These are phyloP conservation scores for Schoenoplectus tabernaemontani DNA, from an alignment of 202 grass and related monocot species.

Conservation along the genomic window DNA sequence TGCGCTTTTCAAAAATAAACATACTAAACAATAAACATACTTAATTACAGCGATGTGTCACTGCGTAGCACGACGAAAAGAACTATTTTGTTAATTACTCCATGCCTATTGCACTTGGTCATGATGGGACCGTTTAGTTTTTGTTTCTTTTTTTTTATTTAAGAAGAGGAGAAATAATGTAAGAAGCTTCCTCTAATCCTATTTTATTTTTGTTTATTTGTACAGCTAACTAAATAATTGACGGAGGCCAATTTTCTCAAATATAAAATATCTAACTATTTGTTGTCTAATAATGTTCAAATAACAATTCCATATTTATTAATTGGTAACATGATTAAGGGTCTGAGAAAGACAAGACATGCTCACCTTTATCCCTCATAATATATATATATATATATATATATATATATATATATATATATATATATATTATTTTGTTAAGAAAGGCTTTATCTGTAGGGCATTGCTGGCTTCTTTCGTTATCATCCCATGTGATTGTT, in stretches of 20 bases:
- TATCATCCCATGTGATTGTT: constrained; percentile 15
- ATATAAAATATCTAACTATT: background rate
- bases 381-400: too few relatives aligned
- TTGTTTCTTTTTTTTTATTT: background rate
- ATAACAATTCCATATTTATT: background rate
- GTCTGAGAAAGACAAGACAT: constrained; percentile 24
- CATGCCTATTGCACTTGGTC: background rate
- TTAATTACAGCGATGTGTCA: background rate
- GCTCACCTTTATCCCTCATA: background rate
- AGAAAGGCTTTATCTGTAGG: background rate
- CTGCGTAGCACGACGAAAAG: background rate
- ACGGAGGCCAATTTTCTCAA: background rate
- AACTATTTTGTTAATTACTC: background rate
- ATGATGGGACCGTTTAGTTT: background rate
- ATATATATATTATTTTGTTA: background rate
- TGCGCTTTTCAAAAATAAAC: background rate
- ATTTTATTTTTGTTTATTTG: background rate
- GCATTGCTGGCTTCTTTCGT: background rate
- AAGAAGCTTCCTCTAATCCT: constrained; percentile 14
- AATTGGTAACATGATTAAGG: constrained; percentile 12
- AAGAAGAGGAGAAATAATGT: background rate
- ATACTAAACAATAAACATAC: background rate
- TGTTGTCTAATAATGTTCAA: background rate
- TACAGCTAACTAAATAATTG: background rate
- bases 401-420: background rate